Evolutionary conservation across 78 protist species (phyloP).

Genomic region (Paulinella micropora): DNA sequence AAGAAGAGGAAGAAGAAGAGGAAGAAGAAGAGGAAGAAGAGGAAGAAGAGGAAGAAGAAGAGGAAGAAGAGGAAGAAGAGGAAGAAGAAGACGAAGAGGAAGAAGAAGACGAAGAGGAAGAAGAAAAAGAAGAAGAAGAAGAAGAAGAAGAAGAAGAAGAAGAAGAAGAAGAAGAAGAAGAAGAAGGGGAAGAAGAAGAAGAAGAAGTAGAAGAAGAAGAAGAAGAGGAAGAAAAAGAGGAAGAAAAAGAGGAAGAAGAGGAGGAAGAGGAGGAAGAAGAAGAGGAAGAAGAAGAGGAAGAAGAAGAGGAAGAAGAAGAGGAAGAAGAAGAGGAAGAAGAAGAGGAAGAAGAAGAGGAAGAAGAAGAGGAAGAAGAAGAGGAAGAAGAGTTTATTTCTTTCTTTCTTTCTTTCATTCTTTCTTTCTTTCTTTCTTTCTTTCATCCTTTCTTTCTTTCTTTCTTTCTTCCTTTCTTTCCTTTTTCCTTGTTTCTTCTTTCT

Average conservation of each 20-base stretch:
- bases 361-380: background rate
- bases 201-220: background rate
- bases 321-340: background rate
- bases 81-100: no score
- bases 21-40: no score
- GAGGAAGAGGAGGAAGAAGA: background rate
- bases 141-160: background rate
- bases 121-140: no score
- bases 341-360: background rate
- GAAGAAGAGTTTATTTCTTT: background rate
- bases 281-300: background rate
- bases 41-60: no score
- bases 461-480: no score
- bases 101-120: no score
- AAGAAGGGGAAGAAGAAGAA: background rate
- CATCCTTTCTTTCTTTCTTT: no score
- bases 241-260: background rate
- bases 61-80: no score
- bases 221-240: background rate
- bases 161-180: background rate
- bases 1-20: no score
- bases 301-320: background rate
- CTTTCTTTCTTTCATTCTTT: background rate
- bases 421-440: no score
- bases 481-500: no score